Conservation (phyloP, 805 yeast species). For the Yueomyces sp. region DNA sequence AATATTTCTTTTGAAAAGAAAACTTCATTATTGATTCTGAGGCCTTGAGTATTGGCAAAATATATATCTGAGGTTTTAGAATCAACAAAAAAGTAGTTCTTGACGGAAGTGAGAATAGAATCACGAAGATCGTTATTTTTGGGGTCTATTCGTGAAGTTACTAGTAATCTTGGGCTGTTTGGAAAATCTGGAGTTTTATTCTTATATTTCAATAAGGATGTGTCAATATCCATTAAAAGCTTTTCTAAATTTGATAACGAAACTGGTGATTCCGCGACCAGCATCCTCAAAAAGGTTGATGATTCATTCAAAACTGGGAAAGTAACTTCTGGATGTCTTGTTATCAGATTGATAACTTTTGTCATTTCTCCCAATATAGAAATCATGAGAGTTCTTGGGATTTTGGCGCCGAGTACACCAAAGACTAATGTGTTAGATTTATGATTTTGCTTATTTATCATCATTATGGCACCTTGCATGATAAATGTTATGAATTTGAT, state of each 20-base stretch:
- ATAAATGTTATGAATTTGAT: conserved; percentile 62
- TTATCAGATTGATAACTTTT: conserved; percentile 40
- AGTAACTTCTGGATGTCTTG: conserved; percentile 41
- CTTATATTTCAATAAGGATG: conserved; percentile 16
- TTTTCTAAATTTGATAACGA: conserved; percentile 44
- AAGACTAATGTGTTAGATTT: conserved; percentile 31
- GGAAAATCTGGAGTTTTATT: conserved; percentile 15
- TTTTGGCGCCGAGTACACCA: conserved; percentile 51
- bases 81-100: conserved; percentile 18
- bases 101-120: conserved; percentile 17
- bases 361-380: conserved; percentile 57
- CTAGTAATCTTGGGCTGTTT: conserved; percentile 28
- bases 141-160: conserved; percentile 50
- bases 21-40: conserved; percentile 19
- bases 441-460: conserved; percentile 17
- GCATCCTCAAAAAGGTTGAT: conserved; percentile 18
- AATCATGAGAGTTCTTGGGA: conserved; percentile 53
- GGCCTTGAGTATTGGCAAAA: conserved; percentile 20
- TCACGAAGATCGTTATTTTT: conserved; percentile 22
- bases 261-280: conserved; percentile 34
- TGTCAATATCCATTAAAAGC: conserved; percentile 45
- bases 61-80: conserved; percentile 19
- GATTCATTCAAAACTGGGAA: conserved; percentile 27
- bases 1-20: conserved; percentile 18
- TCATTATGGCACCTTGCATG: conserved; percentile 56